Conservation (phyloP, 768 basidiomycete species). For the Tricholoma sp. region DNA sequence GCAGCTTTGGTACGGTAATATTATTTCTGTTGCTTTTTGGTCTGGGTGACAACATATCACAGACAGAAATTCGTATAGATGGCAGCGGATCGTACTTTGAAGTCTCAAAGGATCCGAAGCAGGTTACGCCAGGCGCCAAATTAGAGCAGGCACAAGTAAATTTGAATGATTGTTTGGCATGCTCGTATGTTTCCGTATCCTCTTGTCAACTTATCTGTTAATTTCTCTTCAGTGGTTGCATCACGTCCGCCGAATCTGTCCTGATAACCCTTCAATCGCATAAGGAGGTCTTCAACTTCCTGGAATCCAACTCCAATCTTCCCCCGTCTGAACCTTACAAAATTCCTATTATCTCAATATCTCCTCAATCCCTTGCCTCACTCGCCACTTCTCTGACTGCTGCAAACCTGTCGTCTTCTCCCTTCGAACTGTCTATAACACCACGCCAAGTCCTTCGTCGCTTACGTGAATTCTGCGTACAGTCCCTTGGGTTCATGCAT, state of each 20-base stretch:
- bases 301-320: constrained; percentile 44
- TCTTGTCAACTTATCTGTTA: neutral
- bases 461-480: constrained; percentile 62
- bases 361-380: constrained; percentile 83
- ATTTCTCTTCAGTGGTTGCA: constrained; percentile 69
- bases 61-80: constrained; percentile 95
- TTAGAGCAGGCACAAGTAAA: constrained; percentile 93
- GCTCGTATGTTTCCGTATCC: constrained; percentile 60
- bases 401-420: constrained; percentile 36
- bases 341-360: constrained; percentile 76
- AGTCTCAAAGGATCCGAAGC: constrained; percentile 38
- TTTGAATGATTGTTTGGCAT: constrained; percentile 95
- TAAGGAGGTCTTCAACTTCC: constrained; percentile 80
- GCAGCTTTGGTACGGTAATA: constrained; percentile 30
- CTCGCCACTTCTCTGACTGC: constrained; percentile 66
- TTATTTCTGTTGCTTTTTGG: neutral
- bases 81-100: constrained; percentile 84
- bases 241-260: constrained; percentile 96
- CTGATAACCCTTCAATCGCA: constrained; percentile 96
- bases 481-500: constrained; percentile 68
- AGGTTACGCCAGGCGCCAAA: constrained; percentile 40
- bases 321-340: constrained; percentile 35
- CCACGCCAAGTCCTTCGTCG: constrained; percentile 63
- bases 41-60: constrained; percentile 3
- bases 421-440: constrained; percentile 34